Evolutionary conservation across 768 basidiomycete genomes (phyloP).

Genomic region (Austroboletus festivus): DNA sequence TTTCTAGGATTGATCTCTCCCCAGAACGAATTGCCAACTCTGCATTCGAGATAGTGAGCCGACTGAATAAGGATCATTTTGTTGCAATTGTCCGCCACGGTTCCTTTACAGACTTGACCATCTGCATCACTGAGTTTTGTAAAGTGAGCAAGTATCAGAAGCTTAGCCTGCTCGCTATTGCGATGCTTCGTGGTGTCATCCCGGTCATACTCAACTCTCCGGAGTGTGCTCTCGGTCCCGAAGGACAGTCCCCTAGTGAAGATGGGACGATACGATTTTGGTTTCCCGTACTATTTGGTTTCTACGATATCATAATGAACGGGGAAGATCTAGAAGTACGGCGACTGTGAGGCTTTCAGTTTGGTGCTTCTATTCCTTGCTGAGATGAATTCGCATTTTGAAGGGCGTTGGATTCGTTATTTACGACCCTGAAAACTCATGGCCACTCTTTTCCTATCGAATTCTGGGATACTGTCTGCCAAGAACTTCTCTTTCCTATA

Average conservation of each 20-base stretch:
- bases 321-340: constrained; percentile 98
- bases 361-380: neutral
- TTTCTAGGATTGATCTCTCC: neutral
- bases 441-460: constrained; percentile 81
- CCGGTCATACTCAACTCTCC: constrained; percentile 86
- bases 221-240: constrained; percentile 50
- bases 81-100: constrained; percentile 87
- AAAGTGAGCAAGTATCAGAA: constrained; percentile 99
- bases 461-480: constrained; percentile 98
- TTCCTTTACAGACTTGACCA: constrained; percentile 91
- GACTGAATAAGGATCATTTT: constrained; percentile 90
- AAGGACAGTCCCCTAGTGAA: constrained; percentile 45
- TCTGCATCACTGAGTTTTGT: constrained; percentile 98
- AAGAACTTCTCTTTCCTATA: constrained; percentile 95
- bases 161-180: constrained; percentile 93
- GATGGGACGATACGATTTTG: constrained; percentile 95
- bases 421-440: constrained; percentile 88
- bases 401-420: constrained; percentile 95
- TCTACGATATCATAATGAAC: constrained; percentile 99
- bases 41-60: constrained; percentile 94
- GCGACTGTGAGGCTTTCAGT: constrained; percentile 67
- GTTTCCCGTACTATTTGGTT: constrained; percentile 96
- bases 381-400: constrained; percentile 4
- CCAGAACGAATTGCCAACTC: constrained; percentile 87
- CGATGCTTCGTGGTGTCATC: constrained; percentile 91